phyloP scores from a whole-genome alignment of 1,139 yeast species.

The Hemisphaericaspora lyxosophila region DNA sequence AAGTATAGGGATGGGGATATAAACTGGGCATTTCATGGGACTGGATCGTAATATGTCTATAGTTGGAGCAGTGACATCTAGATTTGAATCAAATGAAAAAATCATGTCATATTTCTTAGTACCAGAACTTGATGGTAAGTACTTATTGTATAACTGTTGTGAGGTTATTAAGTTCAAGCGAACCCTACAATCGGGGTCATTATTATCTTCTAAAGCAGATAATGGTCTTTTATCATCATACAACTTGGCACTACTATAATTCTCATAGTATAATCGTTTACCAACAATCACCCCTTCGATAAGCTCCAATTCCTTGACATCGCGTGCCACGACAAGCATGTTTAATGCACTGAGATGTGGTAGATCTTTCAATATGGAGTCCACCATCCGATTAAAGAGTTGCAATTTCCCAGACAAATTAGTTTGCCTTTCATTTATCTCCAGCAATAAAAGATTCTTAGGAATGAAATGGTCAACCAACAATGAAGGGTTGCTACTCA shows the following conservation, averaged over 20 bases:
- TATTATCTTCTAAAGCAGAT: constrained; percentile 6
- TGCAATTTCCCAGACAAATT: constrained; percentile 60
- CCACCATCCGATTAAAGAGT: constrained; percentile 52
- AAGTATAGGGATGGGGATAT: constrained; percentile 39
- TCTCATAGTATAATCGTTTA: constrained; percentile 52
- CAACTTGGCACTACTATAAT: constrained; percentile 61
- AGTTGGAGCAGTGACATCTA: constrained; percentile 46
- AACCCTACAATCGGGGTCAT: constrained; percentile 6
- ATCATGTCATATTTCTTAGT: constrained; percentile 40
- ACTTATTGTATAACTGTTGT: constrained; percentile 41
- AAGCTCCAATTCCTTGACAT: constrained; percentile 66
- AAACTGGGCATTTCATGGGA: constrained; percentile 30
- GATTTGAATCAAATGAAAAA: constrained; percentile 57
- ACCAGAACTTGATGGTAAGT: constrained; percentile 24
- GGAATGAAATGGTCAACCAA: constrained; percentile 77
- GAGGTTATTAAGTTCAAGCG: constrained; percentile 39
- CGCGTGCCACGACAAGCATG: constrained; percentile 57
- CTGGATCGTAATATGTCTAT: constrained; percentile 32
- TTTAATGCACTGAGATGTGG: constrained; percentile 19
- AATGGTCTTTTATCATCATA: constrained; percentile 38
- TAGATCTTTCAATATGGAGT: constrained; percentile 23
- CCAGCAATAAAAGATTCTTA: constrained; percentile 61
- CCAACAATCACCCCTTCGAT: constrained; percentile 70
- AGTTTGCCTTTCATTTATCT: constrained; percentile 55
- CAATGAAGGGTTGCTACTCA: constrained; percentile 65